Evolutionary conservation across 1,284 basidiomycete genomes (phyloP).

Genomic region (Schizophyllum commune): DNA sequence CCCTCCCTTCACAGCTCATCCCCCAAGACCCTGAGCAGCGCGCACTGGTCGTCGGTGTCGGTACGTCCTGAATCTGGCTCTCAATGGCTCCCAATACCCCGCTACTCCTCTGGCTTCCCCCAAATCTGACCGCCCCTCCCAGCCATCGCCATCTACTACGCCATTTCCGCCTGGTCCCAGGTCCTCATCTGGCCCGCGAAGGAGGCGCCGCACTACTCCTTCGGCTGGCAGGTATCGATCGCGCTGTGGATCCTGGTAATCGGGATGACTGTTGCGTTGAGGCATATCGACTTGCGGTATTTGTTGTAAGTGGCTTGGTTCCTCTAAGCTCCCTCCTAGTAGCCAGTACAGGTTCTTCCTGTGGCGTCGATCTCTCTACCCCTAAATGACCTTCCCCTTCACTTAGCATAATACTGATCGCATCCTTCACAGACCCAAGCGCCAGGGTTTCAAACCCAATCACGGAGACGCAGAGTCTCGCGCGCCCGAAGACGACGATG

Average conservation of each 20-base stretch:
- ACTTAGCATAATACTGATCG: too few relatives aligned
- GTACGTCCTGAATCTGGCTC: background rate
- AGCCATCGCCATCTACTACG: conserved; percentile 11
- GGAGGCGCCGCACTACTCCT: conserved; percentile 8
- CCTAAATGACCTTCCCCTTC: too few relatives aligned
- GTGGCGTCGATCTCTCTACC: too few relatives aligned
- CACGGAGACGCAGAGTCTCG: too few relatives aligned
- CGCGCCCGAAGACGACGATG: too few relatives aligned
- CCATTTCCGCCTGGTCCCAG: conserved; percentile 11
- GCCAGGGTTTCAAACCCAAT: too few relatives aligned
- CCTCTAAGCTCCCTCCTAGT: too few relatives aligned
- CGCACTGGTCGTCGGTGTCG: conserved; percentile 10
- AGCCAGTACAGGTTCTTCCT: background rate
- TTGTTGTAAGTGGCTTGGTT: conserved; percentile 6
- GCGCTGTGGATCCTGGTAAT: conserved; percentile 9
- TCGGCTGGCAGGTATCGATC: conserved; percentile 10
- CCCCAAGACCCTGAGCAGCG: conserved; percentile 13
- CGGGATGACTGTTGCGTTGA: conserved; percentile 6
- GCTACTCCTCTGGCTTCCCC: too few relatives aligned
- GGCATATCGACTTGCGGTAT: conserved; percentile 6
- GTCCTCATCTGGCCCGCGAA: conserved; percentile 10
- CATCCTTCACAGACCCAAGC: too few relatives aligned
- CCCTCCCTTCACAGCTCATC: conserved; percentile 1
- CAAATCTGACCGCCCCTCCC: too few relatives aligned
- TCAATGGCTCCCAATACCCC: background rate